These are phyloP conservation scores for Breynia disticha DNA, from an alignment of 441 rosid species.

Conservation along the genomic window DNA sequence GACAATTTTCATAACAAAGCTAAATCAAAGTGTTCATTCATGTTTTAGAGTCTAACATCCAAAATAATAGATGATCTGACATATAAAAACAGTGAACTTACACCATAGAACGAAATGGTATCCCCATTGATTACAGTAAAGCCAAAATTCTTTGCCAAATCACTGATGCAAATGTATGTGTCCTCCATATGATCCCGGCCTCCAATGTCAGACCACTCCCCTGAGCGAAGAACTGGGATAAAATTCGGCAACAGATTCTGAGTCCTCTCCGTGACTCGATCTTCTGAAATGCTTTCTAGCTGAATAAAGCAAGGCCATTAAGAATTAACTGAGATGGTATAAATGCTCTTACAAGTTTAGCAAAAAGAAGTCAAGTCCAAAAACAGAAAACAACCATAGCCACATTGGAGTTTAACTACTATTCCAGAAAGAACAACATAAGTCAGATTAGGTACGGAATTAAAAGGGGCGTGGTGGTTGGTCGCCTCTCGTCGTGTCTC, in stretches of 20 bases:
- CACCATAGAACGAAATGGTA: constrained; percentile 53
- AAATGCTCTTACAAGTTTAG: too few species aligned
- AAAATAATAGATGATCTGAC: background rate
- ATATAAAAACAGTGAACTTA: too few species aligned
- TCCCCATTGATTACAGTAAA: constrained; percentile 22
- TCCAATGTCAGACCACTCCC: constrained; percentile 65
- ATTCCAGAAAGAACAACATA: too few species aligned
- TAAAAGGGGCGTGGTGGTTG: too few species aligned
- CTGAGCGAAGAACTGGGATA: constrained; percentile 43
- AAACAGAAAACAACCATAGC: too few species aligned
- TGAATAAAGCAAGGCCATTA: constrained; percentile 13
- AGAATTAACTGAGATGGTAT: too few species aligned
- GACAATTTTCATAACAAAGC: constrained; percentile 8
- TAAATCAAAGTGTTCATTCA: background rate
- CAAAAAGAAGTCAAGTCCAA: too few species aligned
- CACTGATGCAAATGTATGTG: constrained; percentile 44
- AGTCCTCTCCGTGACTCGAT: constrained; percentile 25
- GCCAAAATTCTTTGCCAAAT: constrained; percentile 46
- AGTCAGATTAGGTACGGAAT: too few species aligned
- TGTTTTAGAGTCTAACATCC: too few species aligned
- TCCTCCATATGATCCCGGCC: constrained; percentile 51
- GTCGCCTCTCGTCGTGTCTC: too few species aligned
- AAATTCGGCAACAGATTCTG: constrained; percentile 24
- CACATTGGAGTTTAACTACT: too few species aligned
- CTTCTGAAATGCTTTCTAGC: constrained; percentile 67